Conservation (phyloP, 2,329 filamentous ascomycete genomes). For the Neonectria punicea region DNA sequence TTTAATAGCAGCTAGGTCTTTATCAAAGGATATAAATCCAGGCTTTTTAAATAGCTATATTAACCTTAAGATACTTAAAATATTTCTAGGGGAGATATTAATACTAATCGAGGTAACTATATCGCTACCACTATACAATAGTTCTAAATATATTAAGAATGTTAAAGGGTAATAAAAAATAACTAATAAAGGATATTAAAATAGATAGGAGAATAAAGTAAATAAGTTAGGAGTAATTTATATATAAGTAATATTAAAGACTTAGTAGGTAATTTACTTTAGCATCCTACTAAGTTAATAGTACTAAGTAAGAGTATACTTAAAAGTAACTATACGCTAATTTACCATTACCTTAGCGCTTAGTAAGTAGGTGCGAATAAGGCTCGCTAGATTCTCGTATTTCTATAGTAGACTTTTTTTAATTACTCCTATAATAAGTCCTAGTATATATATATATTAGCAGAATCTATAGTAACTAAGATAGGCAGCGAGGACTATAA, state of each 20-base stretch:
- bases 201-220: neutral
- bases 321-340: neutral
- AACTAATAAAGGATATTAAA: neutral
- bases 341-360: neutral
- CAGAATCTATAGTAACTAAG: too few species aligned
- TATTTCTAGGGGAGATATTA: neutral
- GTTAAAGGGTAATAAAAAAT: neutral
- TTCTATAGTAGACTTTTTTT: too few species aligned
- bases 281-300: neutral
- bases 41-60: neutral
- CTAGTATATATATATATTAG: too few species aligned
- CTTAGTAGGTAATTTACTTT: neutral
- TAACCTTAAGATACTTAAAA: neutral
- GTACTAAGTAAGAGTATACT: neutral
- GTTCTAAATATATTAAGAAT: neutral
- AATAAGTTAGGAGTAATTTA: neutral
- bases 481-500: too few species aligned
- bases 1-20: neutral
- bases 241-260: neutral
- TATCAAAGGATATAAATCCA: neutral
- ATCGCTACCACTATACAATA: neutral
- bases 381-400: too few species aligned
- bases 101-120: neutral
- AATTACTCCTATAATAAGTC: too few species aligned
- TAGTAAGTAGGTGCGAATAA: too few species aligned